Evolutionary conservation across 495 filamentous ascomycete genomes (phyloP).

Genomic region (Trichocladium antarcticum): DNA sequence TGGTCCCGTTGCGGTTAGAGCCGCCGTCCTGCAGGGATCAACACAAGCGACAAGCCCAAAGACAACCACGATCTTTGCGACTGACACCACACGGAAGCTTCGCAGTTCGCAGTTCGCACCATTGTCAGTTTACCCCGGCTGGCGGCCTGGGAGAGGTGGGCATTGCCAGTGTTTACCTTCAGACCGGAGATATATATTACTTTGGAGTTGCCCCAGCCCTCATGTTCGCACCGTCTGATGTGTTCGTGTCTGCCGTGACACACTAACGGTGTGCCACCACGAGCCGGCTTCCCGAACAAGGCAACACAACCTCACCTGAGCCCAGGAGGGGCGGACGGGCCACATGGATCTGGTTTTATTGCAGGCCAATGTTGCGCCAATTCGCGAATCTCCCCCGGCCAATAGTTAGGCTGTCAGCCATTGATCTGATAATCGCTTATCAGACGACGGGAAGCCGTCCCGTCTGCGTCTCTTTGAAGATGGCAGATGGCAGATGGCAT

Average conservation of each 20-base stretch:
- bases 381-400: background rate
- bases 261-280: background rate
- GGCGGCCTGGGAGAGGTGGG: background rate
- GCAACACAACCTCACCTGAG: background rate
- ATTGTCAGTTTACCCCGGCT: background rate
- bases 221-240: constrained; percentile 8
- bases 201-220: background rate
- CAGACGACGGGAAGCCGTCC: too few species aligned
- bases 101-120: background rate
- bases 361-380: constrained; percentile 13
- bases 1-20: constrained; percentile 14
- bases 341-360: constrained; percentile 4
- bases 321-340: background rate
- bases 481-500: too few species aligned
- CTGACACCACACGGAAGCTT: too few species aligned
- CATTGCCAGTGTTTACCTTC: background rate
- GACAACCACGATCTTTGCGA: constrained; percentile 26
- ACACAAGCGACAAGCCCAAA: constrained; percentile 28
- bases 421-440: background rate
- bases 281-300: constrained; percentile 2
- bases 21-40: constrained; percentile 16
- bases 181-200: background rate
- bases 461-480: too few species aligned
- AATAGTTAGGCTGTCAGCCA: background rate
- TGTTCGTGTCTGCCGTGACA: constrained; percentile 1